Conservation (phyloP, 208 protist genomes). For the Trypanosomatidae sp. region DNA sequence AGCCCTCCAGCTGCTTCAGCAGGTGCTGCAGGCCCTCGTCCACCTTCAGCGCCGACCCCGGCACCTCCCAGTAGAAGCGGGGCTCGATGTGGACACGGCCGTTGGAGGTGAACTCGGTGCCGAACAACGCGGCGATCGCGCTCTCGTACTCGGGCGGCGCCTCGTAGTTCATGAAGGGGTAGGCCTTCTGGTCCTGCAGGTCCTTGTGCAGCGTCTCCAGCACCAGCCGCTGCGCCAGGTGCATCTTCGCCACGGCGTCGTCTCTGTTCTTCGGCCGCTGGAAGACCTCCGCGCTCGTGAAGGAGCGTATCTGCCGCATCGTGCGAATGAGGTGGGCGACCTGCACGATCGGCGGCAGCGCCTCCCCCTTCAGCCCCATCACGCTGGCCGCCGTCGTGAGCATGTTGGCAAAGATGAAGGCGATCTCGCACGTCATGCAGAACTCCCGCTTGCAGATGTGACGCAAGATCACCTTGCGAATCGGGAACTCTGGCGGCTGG, state of each 20-base stretch:
- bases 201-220: constrained; percentile 81
- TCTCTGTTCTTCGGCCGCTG: constrained; percentile 71
- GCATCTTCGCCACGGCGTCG: constrained; percentile 90
- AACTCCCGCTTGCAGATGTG: constrained; percentile 85
- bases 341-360: constrained; percentile 84
- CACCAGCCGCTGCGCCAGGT: constrained; percentile 60
- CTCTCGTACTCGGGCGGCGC: constrained; percentile 65
- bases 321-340: constrained; percentile 80
- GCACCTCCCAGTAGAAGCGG: constrained; percentile 91
- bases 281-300: constrained; percentile 56
- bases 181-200: constrained; percentile 77
- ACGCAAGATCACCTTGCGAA: constrained; percentile 76
- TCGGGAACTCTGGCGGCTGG: constrained; percentile 78
- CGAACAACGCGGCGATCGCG: constrained; percentile 76
- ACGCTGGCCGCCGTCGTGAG: constrained; percentile 57
- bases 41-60: constrained; percentile 83
- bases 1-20: constrained; percentile 83
- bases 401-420: constrained; percentile 91
- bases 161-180: constrained; percentile 72
- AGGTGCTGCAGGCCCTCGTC: constrained; percentile 91
- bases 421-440: constrained; percentile 88
- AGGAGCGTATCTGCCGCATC: constrained; percentile 70
- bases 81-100: constrained; percentile 74
- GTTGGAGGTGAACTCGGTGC: constrained; percentile 79
- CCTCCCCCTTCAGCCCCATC: constrained; percentile 50